phyloP scores from a whole-genome alignment of 2,329 filamentous ascomycete species.

The Lachnellula hyalina region DNA sequence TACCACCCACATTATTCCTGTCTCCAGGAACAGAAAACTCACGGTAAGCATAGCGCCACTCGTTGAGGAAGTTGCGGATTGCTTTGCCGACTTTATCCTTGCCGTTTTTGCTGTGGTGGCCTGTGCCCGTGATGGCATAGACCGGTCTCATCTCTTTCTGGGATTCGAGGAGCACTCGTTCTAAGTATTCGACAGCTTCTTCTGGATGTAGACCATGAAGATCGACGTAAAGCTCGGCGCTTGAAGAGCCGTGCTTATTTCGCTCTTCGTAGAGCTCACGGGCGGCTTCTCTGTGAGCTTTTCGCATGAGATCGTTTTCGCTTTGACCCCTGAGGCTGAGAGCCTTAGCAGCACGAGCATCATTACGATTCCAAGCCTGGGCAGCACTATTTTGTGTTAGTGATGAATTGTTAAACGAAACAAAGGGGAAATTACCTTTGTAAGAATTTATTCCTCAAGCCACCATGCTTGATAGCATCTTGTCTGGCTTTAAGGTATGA shows the following conservation, averaged over 20 bases:
- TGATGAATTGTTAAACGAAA: not conserved
- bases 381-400: constrained; percentile 60
- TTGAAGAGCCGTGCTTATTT: constrained; percentile 60
- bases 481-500: constrained; percentile 91
- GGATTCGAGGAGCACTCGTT: constrained; percentile 81
- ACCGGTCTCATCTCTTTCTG: constrained; percentile 66
- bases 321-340: constrained; percentile 90
- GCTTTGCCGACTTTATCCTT: constrained; percentile 98
- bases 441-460: constrained; percentile 91
- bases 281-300: constrained; percentile 91
- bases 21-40: constrained; percentile 98
- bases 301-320: constrained; percentile 95
- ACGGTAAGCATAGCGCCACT: constrained; percentile 92
- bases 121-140: constrained; percentile 94
- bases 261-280: constrained; percentile 89
- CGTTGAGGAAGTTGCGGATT: constrained; percentile 82
- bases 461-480: constrained; percentile 96
- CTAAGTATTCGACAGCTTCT: constrained; percentile 91
- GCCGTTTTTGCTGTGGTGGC: constrained; percentile 96
- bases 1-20: constrained; percentile 73
- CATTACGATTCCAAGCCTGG: constrained; percentile 97
- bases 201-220: constrained; percentile 98
- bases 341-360: constrained; percentile 91
- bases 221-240: constrained; percentile 82
- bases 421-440: constrained; percentile 61